Base-by-base conservation (phyloP, 1,139 yeast species). In the Petasospora rhodanensis region DNA sequence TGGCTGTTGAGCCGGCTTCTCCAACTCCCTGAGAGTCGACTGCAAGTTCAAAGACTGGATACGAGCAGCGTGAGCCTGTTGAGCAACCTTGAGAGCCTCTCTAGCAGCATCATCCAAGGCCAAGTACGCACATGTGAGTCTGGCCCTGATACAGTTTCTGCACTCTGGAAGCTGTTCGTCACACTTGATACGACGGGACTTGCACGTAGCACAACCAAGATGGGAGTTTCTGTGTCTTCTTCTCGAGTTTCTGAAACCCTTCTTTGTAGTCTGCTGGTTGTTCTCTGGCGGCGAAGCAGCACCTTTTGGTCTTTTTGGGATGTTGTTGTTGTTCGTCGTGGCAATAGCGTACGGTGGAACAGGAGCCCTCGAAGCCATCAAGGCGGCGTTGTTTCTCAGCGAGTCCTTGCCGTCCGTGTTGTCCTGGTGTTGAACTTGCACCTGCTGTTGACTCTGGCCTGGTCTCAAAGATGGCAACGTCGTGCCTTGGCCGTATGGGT, bases 141-240 rank as follows among this genome's bases (percentile, higher is more conserved):
- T 74, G 7, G 82, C 79, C 52, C 76, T 71, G 34, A 66, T 50
- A 51, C 84, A 78, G 49, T 77, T 78, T 32, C 68, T 61, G 48
- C 85, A 78, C 22, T 69, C 64, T 1, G 83, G 84, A 20, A 76
- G 60, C 36, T 68, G 66, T 51, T 78, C 85, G 55, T 78, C 83
- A 56, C 85, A 78, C 51, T 78, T 78, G 51, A 78, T 76, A 40
- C 84, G 61, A 41, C 84, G 66, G 45, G 73, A 69, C 47, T 78
- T 76, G 58, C 85, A 78, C 24, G 80, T 76, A 5, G 77, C 76
- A 58, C 85, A 78, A 16, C 64, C 66, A 58, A 63, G 40, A 49
- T 76, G 82, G 13, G 80, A 73, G 55, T 77, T 77, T 40, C 79
- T 64, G 55, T 77, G 84, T 40, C 75, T 71, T 44, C 82, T 58